A percentile compares a stretch with the other conserved stretches of the same genome.
These are phyloP conservation scores for Isatis lusitanica DNA, from an alignment of 441 rosid genomes.

Conservation along the genomic window DNA sequence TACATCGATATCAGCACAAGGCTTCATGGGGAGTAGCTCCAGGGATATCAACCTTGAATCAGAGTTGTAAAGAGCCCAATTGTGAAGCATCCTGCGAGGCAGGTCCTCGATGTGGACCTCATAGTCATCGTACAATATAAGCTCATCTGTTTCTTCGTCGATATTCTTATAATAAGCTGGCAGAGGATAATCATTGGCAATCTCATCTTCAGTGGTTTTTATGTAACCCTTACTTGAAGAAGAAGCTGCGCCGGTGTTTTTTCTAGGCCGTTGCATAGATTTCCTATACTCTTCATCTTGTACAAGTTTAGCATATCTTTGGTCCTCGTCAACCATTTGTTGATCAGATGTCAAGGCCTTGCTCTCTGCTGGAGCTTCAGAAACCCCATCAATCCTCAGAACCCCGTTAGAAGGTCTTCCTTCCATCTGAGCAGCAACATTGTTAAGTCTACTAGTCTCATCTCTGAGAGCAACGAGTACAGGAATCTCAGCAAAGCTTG, in stretches of 20 bases:
- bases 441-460: conserved; percentile 41
- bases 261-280: conserved; percentile 49
- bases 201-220: conserved; percentile 81
- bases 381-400: conserved; percentile 42
- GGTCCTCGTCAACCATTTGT: conserved; percentile 47
- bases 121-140: conserved; percentile 46
- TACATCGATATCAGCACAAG: conserved; percentile 78
- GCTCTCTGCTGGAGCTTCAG: conserved; percentile 24
- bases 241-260: conserved; percentile 41
- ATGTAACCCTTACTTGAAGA: conserved; percentile 47
- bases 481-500: conserved; percentile 52
- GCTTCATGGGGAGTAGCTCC: conserved; percentile 90
- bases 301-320: conserved; percentile 56
- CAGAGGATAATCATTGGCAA: conserved; percentile 81
- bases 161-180: conserved; percentile 72
- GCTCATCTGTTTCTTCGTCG: conserved; percentile 69
- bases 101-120: conserved; percentile 47
- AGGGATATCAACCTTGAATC: conserved; percentile 74
- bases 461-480: conserved; percentile 63
- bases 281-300: conserved; percentile 77
- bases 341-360: conserved; percentile 22
- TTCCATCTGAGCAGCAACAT: conserved; percentile 24
- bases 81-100: conserved; percentile 65
- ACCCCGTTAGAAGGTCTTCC: conserved; percentile 36
- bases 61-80: conserved; percentile 87